Conservation (phyloP, 345 rosid species). For the Syzygium jambos region DNA sequence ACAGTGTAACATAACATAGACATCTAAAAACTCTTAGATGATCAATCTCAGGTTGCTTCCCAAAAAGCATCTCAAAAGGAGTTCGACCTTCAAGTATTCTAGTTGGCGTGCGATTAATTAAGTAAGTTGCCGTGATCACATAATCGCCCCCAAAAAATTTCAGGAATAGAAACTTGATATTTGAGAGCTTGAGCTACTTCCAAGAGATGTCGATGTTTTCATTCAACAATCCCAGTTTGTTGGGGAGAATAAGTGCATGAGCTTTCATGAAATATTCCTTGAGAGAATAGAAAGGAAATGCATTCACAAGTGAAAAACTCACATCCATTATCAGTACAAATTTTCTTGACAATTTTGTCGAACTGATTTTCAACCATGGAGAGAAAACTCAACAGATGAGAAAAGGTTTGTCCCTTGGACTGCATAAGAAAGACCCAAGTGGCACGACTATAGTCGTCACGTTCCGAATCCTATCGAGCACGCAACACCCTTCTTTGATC, state of each 20-base stretch:
- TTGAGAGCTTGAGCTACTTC: not conserved
- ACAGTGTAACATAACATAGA: too few relatives aligned
- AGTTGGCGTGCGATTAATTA: not conserved
- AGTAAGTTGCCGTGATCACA: not conserved
- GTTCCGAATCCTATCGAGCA: too few relatives aligned
- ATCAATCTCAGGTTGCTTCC: not conserved
- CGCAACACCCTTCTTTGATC: too few relatives aligned
- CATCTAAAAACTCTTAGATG: too few relatives aligned
- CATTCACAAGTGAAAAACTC: not conserved
- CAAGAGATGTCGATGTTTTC: not conserved
- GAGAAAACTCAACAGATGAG: fast-evolving
- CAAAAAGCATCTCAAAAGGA: too few relatives aligned
- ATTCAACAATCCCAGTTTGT: not conserved
- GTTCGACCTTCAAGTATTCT: not conserved
- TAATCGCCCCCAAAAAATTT: not conserved
- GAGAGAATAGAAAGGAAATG: not conserved
- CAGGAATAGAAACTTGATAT: fast-evolving
- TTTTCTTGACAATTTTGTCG: not conserved
- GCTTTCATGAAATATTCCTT: not conserved
- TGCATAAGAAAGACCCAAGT: not conserved
- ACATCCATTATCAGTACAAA: too few relatives aligned
- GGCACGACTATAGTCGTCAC: too few relatives aligned
- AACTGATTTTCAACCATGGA: too few relatives aligned
- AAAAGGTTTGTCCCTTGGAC: not conserved
- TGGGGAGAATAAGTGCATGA: not conserved